Base-by-base conservation (phyloP, 768 basidiomycete genomes). In the Collybiopsis confluens region DNA sequence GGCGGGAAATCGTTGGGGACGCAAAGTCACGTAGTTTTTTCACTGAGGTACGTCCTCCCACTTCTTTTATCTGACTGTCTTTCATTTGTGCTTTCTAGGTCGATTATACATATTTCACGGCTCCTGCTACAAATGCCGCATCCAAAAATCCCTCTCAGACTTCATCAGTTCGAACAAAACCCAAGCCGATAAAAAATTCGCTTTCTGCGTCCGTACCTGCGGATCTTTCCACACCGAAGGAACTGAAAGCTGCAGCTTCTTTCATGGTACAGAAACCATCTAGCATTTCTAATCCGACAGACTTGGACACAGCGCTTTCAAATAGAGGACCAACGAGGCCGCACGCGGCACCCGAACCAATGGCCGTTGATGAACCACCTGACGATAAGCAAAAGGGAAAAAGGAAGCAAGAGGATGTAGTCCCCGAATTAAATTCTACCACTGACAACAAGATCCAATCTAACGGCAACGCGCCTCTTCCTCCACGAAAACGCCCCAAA, bases 1-100 rank as follows among this genome's bases (percentile, higher is more conserved):
- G 95, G 95, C 77, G 75, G 54, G 71, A 75, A 26, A 94, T 97
- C 43, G 77, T 97, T 23, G 66, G 72, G 18, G 87, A 98, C 64
- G 92, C 95, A 6, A 74, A 83, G 52, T 70, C 77, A 11, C 78
- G 92, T 51, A 74, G 76, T 9, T 71, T 81, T 33, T 66, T 95
- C 23, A 66, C 83, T 8, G 80, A 87, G 58, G 93, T 93, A 62
- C 63, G 77, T 65, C 7, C 28, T 40, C 27, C 40, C 45, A 20
- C 16, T 16, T 45, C 28, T 38, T 2, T 6, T 8, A 4, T 37
- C 13, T 15, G 8, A n/a, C 23, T 38, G 21, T 33, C 4, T 33
- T 13, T 5, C 30, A 36, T 33, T 37, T 26, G n/a, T n/a, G n/a
- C 27, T 35, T 24, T 26, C 38, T 44, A 70, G 66, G 56, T 58